Percentiles rank a stretch among this genome's conserved stretches.
Conservation (phyloP, 1,284 basidiomycete genomes). For the Inonotus obliquus region DNA sequence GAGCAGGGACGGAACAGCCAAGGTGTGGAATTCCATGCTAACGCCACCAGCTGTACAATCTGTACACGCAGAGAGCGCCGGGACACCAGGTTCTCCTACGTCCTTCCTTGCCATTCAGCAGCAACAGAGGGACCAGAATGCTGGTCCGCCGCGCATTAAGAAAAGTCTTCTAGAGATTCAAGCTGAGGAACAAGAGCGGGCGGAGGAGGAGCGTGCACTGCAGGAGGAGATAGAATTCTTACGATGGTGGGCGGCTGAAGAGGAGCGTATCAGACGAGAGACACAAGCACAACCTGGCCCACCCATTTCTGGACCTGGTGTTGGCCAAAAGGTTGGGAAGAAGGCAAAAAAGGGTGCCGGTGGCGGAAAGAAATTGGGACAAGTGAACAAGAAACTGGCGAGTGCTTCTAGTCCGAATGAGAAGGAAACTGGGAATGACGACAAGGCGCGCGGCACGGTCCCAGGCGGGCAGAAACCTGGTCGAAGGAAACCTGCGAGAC, state of each 20-base stretch:
- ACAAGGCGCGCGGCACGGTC: not conserved
- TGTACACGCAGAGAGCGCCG: constrained; percentile 14
- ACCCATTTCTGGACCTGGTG: not conserved
- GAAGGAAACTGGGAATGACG: not conserved
- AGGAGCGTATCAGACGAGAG: constrained; percentile 56
- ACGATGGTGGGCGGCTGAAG: constrained; percentile 82
- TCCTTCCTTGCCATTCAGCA: constrained; percentile 85
- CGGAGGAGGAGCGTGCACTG: constrained; percentile 64
- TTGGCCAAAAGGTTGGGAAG: not conserved
- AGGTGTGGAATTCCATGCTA: constrained; percentile 54
- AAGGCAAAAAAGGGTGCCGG: constrained; percentile 7
- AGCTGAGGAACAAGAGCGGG: constrained; percentile 65
- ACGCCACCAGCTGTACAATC: constrained; percentile 32
- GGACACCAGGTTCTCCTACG: constrained; percentile 33
- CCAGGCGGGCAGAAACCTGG: not conserved
- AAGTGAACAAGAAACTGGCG: not conserved
- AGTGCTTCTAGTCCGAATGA: not conserved
- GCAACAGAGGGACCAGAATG: constrained; percentile 58
- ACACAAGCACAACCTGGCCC: constrained; percentile 23
- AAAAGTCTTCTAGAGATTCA: constrained; percentile 79
- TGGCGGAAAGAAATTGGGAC: not conserved
- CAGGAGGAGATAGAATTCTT: constrained; percentile 74
- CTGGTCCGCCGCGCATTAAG: constrained; percentile 42
- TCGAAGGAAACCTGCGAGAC: not conserved
- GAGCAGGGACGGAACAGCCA: constrained; percentile 33